A percentile compares a stretch with the other conserved stretches of the same genome.
Evolutionary conservation across 441 rosid genomes (phyloP).

Genomic region (Erysimum cheiri): DNA sequence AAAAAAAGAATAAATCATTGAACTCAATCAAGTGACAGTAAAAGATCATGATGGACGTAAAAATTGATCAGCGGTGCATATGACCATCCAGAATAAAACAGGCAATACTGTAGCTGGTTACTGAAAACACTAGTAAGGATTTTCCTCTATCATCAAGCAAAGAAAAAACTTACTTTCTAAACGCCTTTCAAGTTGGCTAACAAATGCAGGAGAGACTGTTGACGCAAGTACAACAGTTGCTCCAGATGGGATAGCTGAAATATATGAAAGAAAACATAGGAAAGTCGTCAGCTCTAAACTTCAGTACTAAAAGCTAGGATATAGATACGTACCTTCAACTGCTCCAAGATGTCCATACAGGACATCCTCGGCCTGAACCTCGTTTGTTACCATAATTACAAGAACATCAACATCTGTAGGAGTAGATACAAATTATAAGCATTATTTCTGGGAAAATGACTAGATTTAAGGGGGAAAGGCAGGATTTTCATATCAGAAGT

Average conservation of each 20-base stretch:
- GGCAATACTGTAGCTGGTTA: conserved; percentile 17
- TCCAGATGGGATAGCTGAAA: conserved; percentile 78
- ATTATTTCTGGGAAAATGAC: conserved; percentile 4
- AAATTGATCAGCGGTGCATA: conserved; percentile 5
- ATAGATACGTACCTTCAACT: conserved; percentile 63
- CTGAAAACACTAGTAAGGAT: conserved; percentile 8
- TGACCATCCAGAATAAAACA: conserved; percentile 7
- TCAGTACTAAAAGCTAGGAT: conserved; percentile 22
- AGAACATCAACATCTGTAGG: conserved; percentile 83
- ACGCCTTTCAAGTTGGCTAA: conserved; percentile 76
- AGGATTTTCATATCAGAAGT: conserved; percentile 26
- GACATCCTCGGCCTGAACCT: conserved; percentile 86
- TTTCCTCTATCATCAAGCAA: conserved; percentile 14
- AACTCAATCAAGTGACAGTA: conserved; percentile 10
- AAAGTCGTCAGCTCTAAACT: conserved; percentile 41
- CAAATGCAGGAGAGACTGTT: conserved; percentile 89
- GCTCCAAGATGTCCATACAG: conserved; percentile 87
- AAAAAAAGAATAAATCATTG: conserved; percentile 2
- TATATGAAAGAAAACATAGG: conserved; percentile 32
- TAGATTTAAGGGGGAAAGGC: not conserved
- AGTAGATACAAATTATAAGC: conserved; percentile 31
- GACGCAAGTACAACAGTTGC: conserved; percentile 83
- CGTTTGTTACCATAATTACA: conserved; percentile 93
- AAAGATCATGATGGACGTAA: conserved; percentile 17
- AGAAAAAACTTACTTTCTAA: conserved; percentile 61